Conservation (phyloP, 805 yeast species). For the Suhomyces faveliae region DNA sequence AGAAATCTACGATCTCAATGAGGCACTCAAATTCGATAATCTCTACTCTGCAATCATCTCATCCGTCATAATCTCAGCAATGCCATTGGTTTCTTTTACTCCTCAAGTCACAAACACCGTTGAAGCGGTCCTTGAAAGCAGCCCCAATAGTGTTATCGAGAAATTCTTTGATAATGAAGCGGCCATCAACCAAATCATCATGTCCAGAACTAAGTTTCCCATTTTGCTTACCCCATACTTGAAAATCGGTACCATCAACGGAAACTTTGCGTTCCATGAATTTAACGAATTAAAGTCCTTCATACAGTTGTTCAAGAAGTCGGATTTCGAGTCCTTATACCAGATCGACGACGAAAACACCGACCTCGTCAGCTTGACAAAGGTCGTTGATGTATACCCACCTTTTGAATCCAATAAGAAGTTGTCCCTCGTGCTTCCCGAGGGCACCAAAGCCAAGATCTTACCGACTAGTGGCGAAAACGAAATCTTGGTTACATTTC, state of each 20-base stretch:
- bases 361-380: conserved; percentile 51
- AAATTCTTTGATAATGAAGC: conserved; percentile 47
- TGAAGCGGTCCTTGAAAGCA: conserved; percentile 38
- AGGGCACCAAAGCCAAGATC: conserved; percentile 68
- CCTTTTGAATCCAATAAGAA: conserved; percentile 53
- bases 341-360: conserved; percentile 52
- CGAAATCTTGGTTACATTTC: conserved; percentile 57
- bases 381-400: conserved; percentile 51
- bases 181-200: conserved; percentile 43
- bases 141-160: conserved; percentile 45
- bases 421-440: conserved; percentile 41
- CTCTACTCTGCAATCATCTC: conserved; percentile 52
- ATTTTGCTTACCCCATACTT: conserved; percentile 58
- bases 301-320: conserved; percentile 46
- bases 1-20: conserved; percentile 41
- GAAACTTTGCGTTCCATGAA: conserved; percentile 64
- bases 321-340: conserved; percentile 39
- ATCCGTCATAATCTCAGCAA: conserved; percentile 41
- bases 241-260: conserved; percentile 58
- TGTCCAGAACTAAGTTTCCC: conserved; percentile 77
- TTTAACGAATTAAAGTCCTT: conserved; percentile 59
- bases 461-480: conserved; percentile 46
- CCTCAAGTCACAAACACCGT: conserved; percentile 45
- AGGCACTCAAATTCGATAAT: conserved; percentile 47
- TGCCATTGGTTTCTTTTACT: conserved; percentile 51